Conservation (phyloP, 305 asterid species). For the Fraxinus paxiana region DNA sequence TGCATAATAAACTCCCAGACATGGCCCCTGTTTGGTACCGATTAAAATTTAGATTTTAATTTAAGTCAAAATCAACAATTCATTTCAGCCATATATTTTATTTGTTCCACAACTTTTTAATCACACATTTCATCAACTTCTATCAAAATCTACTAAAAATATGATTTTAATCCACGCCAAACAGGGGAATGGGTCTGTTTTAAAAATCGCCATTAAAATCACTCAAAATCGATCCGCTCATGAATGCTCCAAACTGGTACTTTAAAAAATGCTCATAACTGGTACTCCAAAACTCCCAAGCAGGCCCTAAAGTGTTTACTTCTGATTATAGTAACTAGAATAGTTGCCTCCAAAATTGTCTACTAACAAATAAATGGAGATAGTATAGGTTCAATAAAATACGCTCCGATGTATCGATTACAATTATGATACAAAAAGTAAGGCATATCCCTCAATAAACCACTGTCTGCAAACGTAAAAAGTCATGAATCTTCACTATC, state of each 20-base stretch:
- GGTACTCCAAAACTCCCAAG: not conserved
- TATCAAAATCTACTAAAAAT: not conserved
- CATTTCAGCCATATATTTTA: not conserved
- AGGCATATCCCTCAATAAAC: not conserved
- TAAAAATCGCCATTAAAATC: not conserved
- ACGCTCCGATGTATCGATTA: not conserved
- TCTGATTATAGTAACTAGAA: not conserved
- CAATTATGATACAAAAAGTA: not conserved
- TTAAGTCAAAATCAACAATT: not conserved
- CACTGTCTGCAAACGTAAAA: constrained; percentile 7
- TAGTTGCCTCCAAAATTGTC: not conserved
- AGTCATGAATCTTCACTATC: not conserved
- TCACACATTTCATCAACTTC: not conserved
- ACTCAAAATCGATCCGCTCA: not conserved
- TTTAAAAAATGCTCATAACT: not conserved
- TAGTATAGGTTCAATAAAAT: constrained; percentile 15
- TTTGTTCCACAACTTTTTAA: too few relatives aligned
- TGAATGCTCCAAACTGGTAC: not conserved
- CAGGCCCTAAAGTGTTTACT: not conserved
- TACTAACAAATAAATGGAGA: constrained; percentile 13
- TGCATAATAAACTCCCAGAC: not conserved
- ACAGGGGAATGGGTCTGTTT: not conserved
- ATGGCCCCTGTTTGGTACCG: not conserved
- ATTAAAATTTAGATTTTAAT: not conserved
- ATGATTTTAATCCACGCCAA: not conserved